Conservation (phyloP, 805 yeast species). For the Debaryomyces prosopidis region DNA sequence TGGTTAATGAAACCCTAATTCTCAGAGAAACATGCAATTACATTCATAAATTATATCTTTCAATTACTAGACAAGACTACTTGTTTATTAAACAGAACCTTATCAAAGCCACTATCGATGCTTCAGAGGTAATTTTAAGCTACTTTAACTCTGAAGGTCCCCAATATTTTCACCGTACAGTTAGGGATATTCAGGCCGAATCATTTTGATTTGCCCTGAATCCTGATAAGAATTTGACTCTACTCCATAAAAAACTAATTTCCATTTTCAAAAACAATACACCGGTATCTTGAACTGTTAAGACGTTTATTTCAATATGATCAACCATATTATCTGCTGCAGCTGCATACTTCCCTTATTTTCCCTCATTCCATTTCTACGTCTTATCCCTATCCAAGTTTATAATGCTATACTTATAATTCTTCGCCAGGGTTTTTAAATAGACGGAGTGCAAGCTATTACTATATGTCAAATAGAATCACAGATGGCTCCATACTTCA, state of each 20-base stretch:
- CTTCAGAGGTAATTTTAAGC: conserved; percentile 27
- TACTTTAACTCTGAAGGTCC: conserved; percentile 32
- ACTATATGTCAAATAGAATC: no score
- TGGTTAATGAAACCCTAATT: conserved; percentile 30
- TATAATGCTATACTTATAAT: no score
- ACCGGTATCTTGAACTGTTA: background rate
- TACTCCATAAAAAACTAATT: background rate
- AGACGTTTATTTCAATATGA: background rate
- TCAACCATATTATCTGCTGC: background rate
- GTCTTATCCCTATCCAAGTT: background rate
- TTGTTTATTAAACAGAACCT: conserved; percentile 26
- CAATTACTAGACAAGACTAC: conserved; percentile 9
- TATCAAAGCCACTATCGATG: conserved; percentile 24
- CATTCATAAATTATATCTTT: conserved; percentile 17
- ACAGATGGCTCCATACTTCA: no score
- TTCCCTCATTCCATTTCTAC: background rate
- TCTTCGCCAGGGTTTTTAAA: no score
- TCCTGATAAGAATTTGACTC: background rate
- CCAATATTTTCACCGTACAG: conserved; percentile 21
- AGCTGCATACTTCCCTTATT: background rate
- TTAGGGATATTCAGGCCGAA: background rate
- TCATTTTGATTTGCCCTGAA: background rate
- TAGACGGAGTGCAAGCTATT: no score
- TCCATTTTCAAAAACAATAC: background rate
- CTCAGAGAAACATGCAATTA: conserved; percentile 18